phyloP scores from a whole-genome alignment of 805 yeast species.

The Candida broadrunensis region DNA sequence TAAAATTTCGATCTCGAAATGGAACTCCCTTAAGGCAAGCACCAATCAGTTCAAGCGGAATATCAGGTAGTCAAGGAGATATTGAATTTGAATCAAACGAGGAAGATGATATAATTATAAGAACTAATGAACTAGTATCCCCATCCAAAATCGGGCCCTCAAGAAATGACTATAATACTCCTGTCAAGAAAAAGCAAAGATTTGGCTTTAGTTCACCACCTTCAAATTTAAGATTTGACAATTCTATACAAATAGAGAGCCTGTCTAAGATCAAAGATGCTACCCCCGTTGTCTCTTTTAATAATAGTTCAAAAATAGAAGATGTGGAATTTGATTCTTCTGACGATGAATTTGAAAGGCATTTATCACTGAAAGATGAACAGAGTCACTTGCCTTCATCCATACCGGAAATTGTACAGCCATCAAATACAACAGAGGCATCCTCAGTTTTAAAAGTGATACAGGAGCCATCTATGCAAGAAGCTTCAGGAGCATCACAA shows the following conservation, averaged over 20 bases:
- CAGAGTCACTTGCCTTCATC: no score
- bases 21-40: slow-evolving; percentile 18
- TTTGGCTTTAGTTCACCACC: slow-evolving; percentile 15
- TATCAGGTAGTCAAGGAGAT: not conserved
- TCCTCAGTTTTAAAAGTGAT: no score
- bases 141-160: not conserved
- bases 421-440: no score
- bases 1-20: slow-evolving; percentile 11
- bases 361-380: no score
- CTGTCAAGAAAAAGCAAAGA: not conserved
- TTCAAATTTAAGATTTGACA: slow-evolving; percentile 13
- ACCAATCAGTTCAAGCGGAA: slow-evolving; percentile 6
- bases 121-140: slow-evolving; percentile 16
- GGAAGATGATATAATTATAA: slow-evolving; percentile 11
- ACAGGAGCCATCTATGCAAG: not conserved
- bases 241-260: not conserved
- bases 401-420: no score
- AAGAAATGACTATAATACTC: not conserved
- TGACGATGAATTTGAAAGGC: slow-evolving; percentile 13
- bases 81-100: not conserved
- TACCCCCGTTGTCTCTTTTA: not conserved
- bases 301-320: not conserved
- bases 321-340: slow-evolving; percentile 26
- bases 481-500: not conserved
- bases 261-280: no score